phyloP scores from a whole-genome alignment of 208 protist species.

The Dictyostelium gargantuum region DNA sequence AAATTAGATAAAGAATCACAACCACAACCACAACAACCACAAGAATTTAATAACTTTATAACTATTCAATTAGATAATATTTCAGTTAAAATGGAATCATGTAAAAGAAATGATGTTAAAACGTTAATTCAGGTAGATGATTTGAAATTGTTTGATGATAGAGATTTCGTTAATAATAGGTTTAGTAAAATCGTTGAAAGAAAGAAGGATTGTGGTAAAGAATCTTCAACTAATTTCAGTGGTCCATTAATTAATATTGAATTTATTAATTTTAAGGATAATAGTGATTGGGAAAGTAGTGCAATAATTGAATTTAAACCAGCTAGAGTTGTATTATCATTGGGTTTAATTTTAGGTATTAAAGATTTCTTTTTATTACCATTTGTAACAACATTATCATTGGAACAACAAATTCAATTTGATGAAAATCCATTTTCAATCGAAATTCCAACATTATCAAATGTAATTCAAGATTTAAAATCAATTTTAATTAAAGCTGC shows the following conservation, averaged over 20 bases:
- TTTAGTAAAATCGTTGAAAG: neutral
- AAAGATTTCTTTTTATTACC: slow-evolving; percentile 64
- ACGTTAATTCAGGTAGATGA: neutral
- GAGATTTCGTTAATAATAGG: neutral
- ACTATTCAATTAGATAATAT: neutral
- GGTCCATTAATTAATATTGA: neutral
- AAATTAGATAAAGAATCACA: neutral
- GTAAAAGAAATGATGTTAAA: neutral
- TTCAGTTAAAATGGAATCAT: neutral
- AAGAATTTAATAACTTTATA: neutral
- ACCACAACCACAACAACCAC: neutral
- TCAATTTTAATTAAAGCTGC: neutral
- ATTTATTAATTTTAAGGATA: neutral
- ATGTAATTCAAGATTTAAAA: neutral
- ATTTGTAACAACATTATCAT: neutral
- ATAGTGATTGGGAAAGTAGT: neutral
- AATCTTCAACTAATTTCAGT: neutral
- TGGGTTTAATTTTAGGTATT: slow-evolving; percentile 6
- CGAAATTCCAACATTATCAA: neutral
- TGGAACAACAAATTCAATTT: neutral
- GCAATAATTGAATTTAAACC: neutral
- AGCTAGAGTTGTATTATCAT: neutral
- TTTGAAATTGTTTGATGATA: neutral
- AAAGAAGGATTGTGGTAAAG: neutral
- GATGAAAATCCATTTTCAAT: neutral